Evolutionary conservation across 2,329 filamentous ascomycete species (phyloP), one percentile per base, ranked within the genome.

Genomic region (Epichloe baconii): DNA sequence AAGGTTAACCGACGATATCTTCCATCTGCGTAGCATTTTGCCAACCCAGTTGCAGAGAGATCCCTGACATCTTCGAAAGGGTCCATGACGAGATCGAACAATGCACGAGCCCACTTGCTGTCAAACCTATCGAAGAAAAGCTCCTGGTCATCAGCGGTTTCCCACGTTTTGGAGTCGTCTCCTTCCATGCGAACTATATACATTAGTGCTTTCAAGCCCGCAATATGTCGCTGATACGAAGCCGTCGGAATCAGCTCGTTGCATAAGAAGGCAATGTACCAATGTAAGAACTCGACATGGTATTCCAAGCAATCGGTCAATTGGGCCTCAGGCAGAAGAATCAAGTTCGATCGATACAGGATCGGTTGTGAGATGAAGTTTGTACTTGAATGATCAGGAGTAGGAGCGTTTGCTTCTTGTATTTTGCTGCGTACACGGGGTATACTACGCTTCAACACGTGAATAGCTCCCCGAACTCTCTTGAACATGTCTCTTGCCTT

Each of bases 21-120:
- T 15, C 63, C 58, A 23, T 69, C 66, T 2, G 71, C 66, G 41
- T 78, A 70, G n/a, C 78, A 59, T 49, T 70, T 72, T 55, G 63
- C 65, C 31, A 86, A 58, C 2, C 82, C 68, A 2, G 65, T 66
- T 0, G 74, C 70, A 3, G 80, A 75, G 38, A 70, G 67, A 43
- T 77, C 80, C 57, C 91, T 78, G 4, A 97, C 86, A 65, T 98
- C 93, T 52, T 97, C 93, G 61, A 95, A 98, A 0, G 91, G 88
- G 59, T 98, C 87, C 62, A 95, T 74, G 7, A 95, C 68, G 21
- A 95, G 77, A 64, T 95, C 88, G 14, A 90, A 70, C 6, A 97
- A 70, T 4, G 82, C 72, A 46, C 85, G 74, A 11, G 79, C 67
- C 69, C 84, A 79, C 0, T 66, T 71, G 3, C 59, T 57, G 45